phyloP scores from a whole-genome alignment of 257 asterid species.

The Eustoma russellianum region DNA sequence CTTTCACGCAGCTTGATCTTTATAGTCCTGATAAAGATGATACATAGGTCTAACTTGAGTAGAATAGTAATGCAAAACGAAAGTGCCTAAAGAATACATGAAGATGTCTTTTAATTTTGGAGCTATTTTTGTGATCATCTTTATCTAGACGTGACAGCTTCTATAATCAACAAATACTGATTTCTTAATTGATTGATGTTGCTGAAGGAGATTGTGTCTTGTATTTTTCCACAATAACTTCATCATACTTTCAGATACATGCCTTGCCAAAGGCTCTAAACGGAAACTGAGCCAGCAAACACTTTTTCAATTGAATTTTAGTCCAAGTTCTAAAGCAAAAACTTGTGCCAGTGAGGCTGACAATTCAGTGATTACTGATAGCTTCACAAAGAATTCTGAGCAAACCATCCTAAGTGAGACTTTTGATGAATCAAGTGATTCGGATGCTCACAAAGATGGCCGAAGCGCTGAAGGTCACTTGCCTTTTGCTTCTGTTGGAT shows the following conservation, averaged over 20 bases:
- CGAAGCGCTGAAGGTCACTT: slow-evolving; percentile 5
- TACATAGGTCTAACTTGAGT: no score
- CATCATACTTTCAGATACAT: slow-evolving; percentile 51
- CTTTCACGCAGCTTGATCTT: no score
- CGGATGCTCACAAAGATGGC: slow-evolving; percentile 19
- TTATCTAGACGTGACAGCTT: no score
- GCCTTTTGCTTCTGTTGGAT: slow-evolving; percentile 8
- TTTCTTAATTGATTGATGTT: no score
- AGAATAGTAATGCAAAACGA: no score
- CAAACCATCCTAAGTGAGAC: slow-evolving; percentile 5
- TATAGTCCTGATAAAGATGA: no score
- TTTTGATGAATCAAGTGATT: slow-evolving; percentile 11
- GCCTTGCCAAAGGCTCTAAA: slow-evolving; percentile 64
- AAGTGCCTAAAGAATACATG: no score
- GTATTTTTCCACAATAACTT: background rate
- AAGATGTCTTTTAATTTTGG: no score
- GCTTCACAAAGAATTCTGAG: no score
- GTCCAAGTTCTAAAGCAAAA: slow-evolving; percentile 38
- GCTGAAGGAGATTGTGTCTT: background rate
- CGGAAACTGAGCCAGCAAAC: slow-evolving; percentile 77
- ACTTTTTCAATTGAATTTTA: slow-evolving; percentile 66
- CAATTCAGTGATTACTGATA: slow-evolving; percentile 10
- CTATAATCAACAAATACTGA: no score
- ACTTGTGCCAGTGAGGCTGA: slow-evolving; percentile 17
- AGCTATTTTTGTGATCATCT: no score